phyloP scores from a whole-genome alignment of 805 yeast species.

The baker's yeast (Saccharomyces cerevisiae) region DNA sequence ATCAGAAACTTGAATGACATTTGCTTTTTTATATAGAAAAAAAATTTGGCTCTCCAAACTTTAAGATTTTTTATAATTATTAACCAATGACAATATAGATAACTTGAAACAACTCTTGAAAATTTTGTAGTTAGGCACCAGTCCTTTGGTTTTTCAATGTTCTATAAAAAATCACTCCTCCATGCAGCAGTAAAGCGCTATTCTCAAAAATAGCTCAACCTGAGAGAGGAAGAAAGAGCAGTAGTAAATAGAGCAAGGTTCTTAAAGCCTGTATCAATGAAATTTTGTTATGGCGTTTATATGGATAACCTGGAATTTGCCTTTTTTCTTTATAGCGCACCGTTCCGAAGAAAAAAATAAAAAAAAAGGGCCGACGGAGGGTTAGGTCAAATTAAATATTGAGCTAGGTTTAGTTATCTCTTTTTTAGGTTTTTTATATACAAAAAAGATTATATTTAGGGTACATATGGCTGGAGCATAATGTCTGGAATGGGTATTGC shows the following conservation, averaged over 20 bases:
- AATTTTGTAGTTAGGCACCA: background rate
- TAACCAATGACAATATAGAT: background rate
- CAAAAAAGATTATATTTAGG: background rate
- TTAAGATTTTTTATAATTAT: background rate
- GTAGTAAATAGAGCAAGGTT: background rate
- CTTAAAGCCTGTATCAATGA: background rate
- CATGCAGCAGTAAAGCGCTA: background rate
- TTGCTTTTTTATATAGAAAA: background rate
- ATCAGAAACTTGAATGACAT: background rate
- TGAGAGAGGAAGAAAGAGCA: background rate
- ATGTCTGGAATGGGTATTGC: background rate
- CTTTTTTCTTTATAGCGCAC: background rate
- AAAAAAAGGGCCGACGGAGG: background rate
- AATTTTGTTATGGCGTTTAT: background rate
- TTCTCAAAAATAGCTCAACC: background rate
- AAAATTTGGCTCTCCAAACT: background rate
- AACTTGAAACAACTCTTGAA: background rate
- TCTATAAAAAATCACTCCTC: background rate
- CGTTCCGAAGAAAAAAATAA: background rate
- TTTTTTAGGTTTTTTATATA: background rate
- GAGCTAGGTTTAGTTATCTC: background rate
- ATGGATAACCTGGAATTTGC: constrained; percentile 3
- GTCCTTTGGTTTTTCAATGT: background rate
- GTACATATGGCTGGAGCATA: background rate
- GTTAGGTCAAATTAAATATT: background rate